Conservation (phyloP, 2,329 filamentous ascomycete species). For the Cercospora janseana region DNA sequence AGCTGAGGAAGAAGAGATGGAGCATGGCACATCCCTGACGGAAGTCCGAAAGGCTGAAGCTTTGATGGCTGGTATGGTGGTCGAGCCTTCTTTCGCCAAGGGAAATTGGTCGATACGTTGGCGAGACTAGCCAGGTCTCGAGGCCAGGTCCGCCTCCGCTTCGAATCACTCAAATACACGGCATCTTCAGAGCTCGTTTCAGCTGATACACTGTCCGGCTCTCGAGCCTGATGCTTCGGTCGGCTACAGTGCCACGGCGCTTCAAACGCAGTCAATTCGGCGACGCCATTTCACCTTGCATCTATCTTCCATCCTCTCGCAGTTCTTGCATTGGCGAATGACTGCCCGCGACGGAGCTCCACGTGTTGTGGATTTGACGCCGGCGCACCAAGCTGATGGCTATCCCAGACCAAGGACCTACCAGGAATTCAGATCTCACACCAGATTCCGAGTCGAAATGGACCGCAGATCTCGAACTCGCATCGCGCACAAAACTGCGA, state of each 20-base stretch:
- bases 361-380: not conserved
- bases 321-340: not conserved
- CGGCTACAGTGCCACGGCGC: not conserved
- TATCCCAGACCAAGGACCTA: no score
- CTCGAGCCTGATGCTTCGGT: not conserved
- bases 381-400: not conserved
- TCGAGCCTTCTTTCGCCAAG: constrained; percentile 61
- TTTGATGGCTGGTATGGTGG: constrained; percentile 57
- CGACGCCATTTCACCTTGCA: not conserved
- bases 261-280: not conserved
- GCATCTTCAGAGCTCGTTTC: not conserved
- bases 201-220: not conserved
- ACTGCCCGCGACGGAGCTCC: not conserved
- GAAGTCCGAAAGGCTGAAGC: constrained; percentile 54
- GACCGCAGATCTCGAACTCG: no score
- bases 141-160: not conserved
- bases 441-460: no score
- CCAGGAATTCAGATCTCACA: no score
- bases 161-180: not conserved
- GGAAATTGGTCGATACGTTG: constrained; percentile 60
- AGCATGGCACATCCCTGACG: constrained; percentile 20
- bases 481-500: no score
- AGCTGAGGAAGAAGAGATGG: constrained; percentile 21
- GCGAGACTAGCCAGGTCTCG: constrained; percentile 47
- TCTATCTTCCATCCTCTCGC: not conserved